Evolutionary conservation across 83 land plant genomes (phyloP).

Genomic region (Picea mariana): DNA sequence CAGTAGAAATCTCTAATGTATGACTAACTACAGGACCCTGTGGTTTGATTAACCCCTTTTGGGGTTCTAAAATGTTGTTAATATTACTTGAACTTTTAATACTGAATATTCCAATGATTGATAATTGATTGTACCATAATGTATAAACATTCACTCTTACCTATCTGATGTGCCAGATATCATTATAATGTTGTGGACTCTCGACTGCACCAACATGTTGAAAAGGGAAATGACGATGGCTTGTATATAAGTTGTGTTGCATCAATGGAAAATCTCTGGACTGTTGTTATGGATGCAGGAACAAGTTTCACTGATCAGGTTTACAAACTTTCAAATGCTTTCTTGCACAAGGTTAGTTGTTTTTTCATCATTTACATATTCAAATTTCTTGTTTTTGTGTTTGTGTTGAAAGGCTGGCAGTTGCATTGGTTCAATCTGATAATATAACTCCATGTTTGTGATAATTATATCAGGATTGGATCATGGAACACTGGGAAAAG

Average conservation of each 20-base stretch:
- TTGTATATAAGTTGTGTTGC: conserved; percentile 32
- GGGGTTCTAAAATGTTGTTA: too few relatives aligned
- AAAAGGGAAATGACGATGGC: conserved; percentile 32
- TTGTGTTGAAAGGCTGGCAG: too few relatives aligned
- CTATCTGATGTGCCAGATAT: conserved; percentile 17
- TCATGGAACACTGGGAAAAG: conserved; percentile 34
- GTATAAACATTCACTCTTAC: too few relatives aligned
- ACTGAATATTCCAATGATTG: too few relatives aligned
- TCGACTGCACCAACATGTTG: conserved; percentile 33
- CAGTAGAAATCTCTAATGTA: too few relatives aligned
- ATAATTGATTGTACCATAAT: too few relatives aligned
- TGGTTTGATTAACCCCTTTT: too few relatives aligned
- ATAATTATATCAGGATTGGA: conserved; percentile 22
- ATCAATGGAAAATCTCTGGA: conserved; percentile 29
- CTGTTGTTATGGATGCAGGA: conserved; percentile 87
- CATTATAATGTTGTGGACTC: conserved; percentile 33
- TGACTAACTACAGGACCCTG: too few relatives aligned
- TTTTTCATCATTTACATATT: neutral
- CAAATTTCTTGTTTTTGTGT: conserved; percentile 6
- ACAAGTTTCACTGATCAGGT: conserved; percentile 76
- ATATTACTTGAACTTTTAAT: too few relatives aligned
- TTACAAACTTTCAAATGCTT: conserved; percentile 69
- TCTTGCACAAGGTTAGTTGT: conserved; percentile 68
- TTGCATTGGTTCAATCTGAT: too few relatives aligned
- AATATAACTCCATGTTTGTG: too few relatives aligned